These are phyloP conservation scores for Nicotiana knightiana DNA, from an alignment of 257 asterid genomes.

Conservation along the genomic window DNA sequence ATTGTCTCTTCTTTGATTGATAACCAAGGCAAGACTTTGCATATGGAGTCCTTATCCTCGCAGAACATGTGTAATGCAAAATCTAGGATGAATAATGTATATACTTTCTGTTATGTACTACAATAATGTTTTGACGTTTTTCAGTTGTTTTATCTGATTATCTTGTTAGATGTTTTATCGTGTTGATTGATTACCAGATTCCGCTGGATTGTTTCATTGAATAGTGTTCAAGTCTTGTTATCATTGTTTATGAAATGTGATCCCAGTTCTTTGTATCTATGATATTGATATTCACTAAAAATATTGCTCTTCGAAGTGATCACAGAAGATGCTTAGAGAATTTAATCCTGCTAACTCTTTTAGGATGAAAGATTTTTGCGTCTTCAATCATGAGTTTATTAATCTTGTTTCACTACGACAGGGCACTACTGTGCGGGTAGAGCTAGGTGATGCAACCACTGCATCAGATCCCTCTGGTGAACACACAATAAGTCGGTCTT, in stretches of 20 bases:
- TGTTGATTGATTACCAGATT: background rate
- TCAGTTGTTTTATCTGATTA: background rate
- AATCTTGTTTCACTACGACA: slow-evolving; percentile 20
- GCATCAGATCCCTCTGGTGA: slow-evolving; percentile 67
- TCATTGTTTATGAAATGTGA: background rate
- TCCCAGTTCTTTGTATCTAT: background rate
- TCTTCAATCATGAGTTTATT: background rate
- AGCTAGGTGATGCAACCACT: slow-evolving; percentile 76
- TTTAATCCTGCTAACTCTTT: background rate
- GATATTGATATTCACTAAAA: background rate
- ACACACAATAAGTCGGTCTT: slow-evolving; percentile 69
- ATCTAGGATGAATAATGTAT: background rate
- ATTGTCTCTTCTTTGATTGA: background rate
- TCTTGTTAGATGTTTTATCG: background rate
- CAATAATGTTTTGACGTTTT: background rate
- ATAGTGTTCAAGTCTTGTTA: too few species aligned
- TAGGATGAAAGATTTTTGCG: background rate
- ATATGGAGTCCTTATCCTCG: background rate
- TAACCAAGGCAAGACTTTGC: background rate
- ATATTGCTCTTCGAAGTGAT: background rate
- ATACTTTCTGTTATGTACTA: background rate
- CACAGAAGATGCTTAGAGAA: background rate
- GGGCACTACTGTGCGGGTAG: slow-evolving; percentile 97
- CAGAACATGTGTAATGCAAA: background rate
- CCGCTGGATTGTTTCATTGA: background rate